phyloP scores from a whole-genome alignment of 352 stramenopile species.

The Globisporangium nunn region DNA sequence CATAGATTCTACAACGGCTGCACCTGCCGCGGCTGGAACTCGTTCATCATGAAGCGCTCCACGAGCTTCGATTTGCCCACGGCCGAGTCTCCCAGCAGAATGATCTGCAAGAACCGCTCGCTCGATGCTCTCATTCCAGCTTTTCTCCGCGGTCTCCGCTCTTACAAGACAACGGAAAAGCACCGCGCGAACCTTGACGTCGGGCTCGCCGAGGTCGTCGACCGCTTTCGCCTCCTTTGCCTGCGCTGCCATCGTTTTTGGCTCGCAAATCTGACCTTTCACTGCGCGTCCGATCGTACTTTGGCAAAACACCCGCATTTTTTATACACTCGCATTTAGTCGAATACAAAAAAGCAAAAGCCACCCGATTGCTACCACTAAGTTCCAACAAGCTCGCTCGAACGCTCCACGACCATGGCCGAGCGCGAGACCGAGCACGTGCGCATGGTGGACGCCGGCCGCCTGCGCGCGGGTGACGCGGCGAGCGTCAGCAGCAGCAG shows the following conservation, averaged over 20 bases:
- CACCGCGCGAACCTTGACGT: slow-evolving; percentile 37
- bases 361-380: neutral
- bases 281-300: neutral
- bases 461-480: slow-evolving; percentile 34
- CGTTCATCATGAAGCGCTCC: slow-evolving; percentile 94
- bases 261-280: neutral
- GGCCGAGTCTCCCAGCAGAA: slow-evolving; percentile 91
- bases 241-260: neutral
- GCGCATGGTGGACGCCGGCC: slow-evolving; percentile 64
- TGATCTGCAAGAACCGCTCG: slow-evolving; percentile 49
- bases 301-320: neutral
- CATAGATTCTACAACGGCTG: neutral
- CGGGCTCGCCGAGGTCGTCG: slow-evolving; percentile 49
- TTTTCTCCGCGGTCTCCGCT: too few species aligned
- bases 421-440: slow-evolving; percentile 70
- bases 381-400: neutral
- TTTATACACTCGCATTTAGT: too few species aligned
- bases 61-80: slow-evolving; percentile 95
- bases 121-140: too few species aligned
- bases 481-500: slow-evolving; percentile 16
- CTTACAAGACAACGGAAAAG: neutral
- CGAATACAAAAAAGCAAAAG: too few species aligned
- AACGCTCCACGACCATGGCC: slow-evolving; percentile 7
- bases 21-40: slow-evolving; percentile 90
- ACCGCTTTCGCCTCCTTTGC: slow-evolving; percentile 19